phyloP scores from a whole-genome alignment of 1,284 basidiomycete species.

The Ustilago tritici region DNA sequence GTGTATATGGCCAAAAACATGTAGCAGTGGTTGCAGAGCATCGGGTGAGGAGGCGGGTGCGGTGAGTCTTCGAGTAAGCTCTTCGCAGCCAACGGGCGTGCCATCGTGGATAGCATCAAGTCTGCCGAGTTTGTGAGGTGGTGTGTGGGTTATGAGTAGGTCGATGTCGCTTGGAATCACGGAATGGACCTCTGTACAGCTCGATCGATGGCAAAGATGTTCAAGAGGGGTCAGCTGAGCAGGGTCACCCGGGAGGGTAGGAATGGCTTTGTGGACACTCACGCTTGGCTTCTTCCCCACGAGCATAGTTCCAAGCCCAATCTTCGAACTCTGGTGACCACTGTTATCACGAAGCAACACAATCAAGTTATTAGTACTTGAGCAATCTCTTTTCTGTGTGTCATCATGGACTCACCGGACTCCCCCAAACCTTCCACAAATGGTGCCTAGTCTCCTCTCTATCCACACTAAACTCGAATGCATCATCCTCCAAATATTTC shows the following conservation, averaged over 20 bases:
- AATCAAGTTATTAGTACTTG: not conserved
- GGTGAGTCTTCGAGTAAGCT: slow-evolving; percentile 30
- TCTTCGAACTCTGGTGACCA: slow-evolving; percentile 48
- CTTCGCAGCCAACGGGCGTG: slow-evolving; percentile 48
- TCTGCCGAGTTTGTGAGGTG: slow-evolving; percentile 25
- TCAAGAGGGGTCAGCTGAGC: not conserved
- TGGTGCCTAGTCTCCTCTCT: slow-evolving; percentile 18
- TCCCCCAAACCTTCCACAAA: slow-evolving; percentile 45
- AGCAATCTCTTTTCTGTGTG: not conserved
- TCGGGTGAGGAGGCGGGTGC: not conserved
- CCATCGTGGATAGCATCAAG: slow-evolving; percentile 44
- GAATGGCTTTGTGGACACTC: not conserved
- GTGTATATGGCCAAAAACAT: slow-evolving; percentile 57
- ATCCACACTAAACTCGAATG: slow-evolving; percentile 21
- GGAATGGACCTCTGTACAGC: slow-evolving; percentile 10
- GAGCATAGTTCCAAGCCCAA: slow-evolving; percentile 57
- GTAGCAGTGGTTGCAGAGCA: slow-evolving; percentile 32
- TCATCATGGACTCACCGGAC: slow-evolving; percentile 25
- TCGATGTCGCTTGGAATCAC: slow-evolving; percentile 31
- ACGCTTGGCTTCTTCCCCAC: slow-evolving; percentile 16
- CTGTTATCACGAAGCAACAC: not conserved
- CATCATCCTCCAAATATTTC: slow-evolving; percentile 38
- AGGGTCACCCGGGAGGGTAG: not conserved
- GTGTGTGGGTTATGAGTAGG: slow-evolving; percentile 50
- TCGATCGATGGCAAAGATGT: not conserved